A percentile compares a stretch with the other conserved stretches of the same genome.
phyloP scores from a whole-genome alignment of 2,329 filamentous ascomycete genomes.

The Onygenales sp. region DNA sequence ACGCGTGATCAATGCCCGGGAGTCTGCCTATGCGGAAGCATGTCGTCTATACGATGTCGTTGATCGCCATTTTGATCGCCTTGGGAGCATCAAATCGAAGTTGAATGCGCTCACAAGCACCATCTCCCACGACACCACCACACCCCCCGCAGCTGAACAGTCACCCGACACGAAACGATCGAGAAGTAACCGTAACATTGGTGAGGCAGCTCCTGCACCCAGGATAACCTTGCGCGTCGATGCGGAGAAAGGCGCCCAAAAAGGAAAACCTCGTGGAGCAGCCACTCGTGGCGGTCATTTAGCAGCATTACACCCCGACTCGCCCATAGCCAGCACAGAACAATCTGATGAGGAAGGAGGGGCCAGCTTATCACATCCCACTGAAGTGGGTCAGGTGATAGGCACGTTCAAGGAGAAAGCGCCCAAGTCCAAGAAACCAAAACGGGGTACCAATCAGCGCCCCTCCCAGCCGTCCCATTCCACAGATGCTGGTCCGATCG shows the following conservation, averaged over 20 bases:
- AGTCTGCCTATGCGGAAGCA: constrained; percentile 48
- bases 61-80: constrained; percentile 46
- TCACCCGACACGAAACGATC: constrained; percentile 35
- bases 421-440: constrained; percentile 33
- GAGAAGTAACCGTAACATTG: constrained; percentile 29
- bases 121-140: constrained; percentile 49
- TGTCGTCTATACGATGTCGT: constrained; percentile 48
- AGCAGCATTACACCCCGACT: constrained; percentile 32
- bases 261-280: constrained; percentile 28
- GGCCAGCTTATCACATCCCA: constrained; percentile 16
- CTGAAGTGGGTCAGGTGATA: constrained; percentile 7
- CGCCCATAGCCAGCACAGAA: constrained; percentile 37
- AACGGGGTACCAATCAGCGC: constrained; percentile 23
- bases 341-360: constrained; percentile 34
- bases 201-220: constrained; percentile 23
- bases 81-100: constrained; percentile 52
- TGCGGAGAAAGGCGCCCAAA: constrained; percentile 18
- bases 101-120: constrained; percentile 53
- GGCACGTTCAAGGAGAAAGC: constrained; percentile 5
- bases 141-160: constrained; percentile 16
- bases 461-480: constrained; percentile 4
- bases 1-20: constrained; percentile 45
- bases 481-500: constrained; percentile 34
- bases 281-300: constrained; percentile 26
- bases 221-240: constrained; percentile 36